Evolutionary conservation across 164 flowering plant genomes (phyloP), one percentile per base, ranked within the genome.

Genomic region (Stephania cephalantha): DNA sequence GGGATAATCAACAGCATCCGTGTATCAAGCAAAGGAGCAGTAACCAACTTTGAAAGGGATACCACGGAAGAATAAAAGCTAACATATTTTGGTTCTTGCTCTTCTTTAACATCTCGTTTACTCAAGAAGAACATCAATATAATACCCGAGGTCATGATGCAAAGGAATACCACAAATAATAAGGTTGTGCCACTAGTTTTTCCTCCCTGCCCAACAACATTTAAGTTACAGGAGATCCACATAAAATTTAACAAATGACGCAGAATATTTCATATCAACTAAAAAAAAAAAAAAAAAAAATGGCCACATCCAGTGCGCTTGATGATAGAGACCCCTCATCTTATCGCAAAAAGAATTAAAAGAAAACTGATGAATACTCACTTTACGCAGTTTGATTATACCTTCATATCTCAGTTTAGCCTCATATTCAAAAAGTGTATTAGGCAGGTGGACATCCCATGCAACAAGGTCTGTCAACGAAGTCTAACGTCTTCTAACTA

Each of bases 1-100:
- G 99, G 99, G 70, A 95, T 86, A 71, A 89, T 83, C 81, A 95
- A 82, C 52, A 92, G 83, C 90, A 93, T 88, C 78, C 90, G 83
- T 70, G 72, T 77, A 78, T 92, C 90, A 58, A 78, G 74, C 69
- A 93, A 79, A n/a, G 91, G 95, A 74, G 86, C 77, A 75, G 86
- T 71, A 13, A 87, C 80, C 75, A 84, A 79, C 78, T 81, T 87
- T 29, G 76, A 77, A 25, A 88, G 76, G 30, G 91, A 84, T 12
- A 74, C 78, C 76, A 89, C 29, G 30, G 87, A 85, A 53, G 89
- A 80, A 64, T 64, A 79, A 11, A 82, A 76, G 83, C 82, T 79
- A 31, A 67, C 74, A 72, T 87, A 77, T 65, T 80, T 85, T 75
- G 75, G 69, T 31, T 68, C 84, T 67, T 85, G 84, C 71, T 84